phyloP scores from a whole-genome alignment of 1,284 basidiomycete genomes.

The Apiotrichum porosum region DNA sequence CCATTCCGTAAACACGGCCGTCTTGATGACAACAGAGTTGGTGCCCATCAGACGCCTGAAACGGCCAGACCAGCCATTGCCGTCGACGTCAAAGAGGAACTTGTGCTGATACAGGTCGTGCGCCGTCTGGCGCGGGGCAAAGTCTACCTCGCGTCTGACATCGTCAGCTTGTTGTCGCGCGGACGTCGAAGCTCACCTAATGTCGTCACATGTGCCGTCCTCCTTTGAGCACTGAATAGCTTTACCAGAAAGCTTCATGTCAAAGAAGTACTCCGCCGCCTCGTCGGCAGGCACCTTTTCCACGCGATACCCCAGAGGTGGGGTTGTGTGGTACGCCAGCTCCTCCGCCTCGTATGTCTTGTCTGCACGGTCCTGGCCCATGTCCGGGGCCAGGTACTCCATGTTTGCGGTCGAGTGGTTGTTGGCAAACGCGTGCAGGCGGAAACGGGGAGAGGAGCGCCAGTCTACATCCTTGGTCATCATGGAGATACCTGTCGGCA shows the following conservation, averaged over 20 bases:
- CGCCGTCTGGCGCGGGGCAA: constrained; percentile 28
- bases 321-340: neutral
- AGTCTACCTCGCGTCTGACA: constrained; percentile 35
- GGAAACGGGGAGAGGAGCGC: constrained; percentile 49
- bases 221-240: constrained; percentile 41
- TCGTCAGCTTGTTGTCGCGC: neutral
- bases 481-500: constrained; percentile 51
- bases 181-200: constrained; percentile 27
- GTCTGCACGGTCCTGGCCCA: constrained; percentile 1
- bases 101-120: constrained; percentile 45
- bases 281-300: constrained; percentile 18
- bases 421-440: constrained; percentile 48
- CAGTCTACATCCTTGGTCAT: constrained; percentile 46
- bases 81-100: constrained; percentile 52
- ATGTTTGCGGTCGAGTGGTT: constrained; percentile 26
- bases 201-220: constrained; percentile 43
- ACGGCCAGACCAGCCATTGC: constrained; percentile 50
- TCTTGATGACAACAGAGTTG: constrained; percentile 51
- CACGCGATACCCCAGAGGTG: constrained; percentile 16
- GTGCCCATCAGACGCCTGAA: constrained; percentile 48
- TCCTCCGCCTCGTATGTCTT: neutral
- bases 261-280: constrained; percentile 34
- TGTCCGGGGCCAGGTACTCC: constrained; percentile 28
- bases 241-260: constrained; percentile 42
- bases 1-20: constrained; percentile 48